Evolutionary conservation across 768 basidiomycete species (phyloP).

Genomic region (Calocybe cyanea): DNA sequence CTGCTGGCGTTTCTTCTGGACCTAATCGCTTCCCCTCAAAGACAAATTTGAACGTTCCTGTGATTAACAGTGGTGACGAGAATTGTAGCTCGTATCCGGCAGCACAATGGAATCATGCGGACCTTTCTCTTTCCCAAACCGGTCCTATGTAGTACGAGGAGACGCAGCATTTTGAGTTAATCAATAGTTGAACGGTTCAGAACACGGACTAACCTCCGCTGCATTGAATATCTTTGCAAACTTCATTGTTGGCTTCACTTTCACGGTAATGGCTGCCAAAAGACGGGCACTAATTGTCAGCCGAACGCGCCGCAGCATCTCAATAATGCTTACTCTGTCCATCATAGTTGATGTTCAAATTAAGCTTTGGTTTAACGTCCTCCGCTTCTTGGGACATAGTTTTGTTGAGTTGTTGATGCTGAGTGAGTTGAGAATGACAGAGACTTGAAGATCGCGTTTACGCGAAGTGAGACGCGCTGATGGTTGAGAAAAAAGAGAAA

Average conservation of each 20-base stretch:
- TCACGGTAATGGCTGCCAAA: conserved; percentile 55
- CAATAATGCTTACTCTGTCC: conserved; percentile 41
- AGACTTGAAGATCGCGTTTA: neutral
- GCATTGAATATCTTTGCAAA: conserved; percentile 67
- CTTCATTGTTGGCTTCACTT: conserved; percentile 60
- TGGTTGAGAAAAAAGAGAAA: too few relatives aligned
- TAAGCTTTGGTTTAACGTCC: conserved; percentile 71
- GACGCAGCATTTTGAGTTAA: too few relatives aligned
- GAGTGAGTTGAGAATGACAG: neutral
- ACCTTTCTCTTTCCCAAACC: conserved; percentile 56
- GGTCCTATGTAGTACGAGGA: conserved; percentile 36
- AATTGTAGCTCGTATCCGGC: neutral
- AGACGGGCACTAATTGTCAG: conserved; percentile 3
- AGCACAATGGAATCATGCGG: neutral
- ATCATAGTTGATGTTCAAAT: conserved; percentile 54
- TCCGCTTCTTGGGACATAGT: conserved; percentile 38
- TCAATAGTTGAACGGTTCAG: neutral
- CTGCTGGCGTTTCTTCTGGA: conserved; percentile 48
- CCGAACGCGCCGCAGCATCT: too few relatives aligned
- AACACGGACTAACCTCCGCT: conserved; percentile 47
- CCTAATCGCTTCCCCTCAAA: conserved; percentile 50
- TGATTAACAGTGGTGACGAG: neutral
- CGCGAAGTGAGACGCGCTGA: too few relatives aligned
- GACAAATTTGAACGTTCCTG: conserved; percentile 63
- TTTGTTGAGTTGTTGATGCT: too few relatives aligned